phyloP scores from a whole-genome alignment of 1,284 basidiomycete genomes.

The Earliella scabrosa region DNA sequence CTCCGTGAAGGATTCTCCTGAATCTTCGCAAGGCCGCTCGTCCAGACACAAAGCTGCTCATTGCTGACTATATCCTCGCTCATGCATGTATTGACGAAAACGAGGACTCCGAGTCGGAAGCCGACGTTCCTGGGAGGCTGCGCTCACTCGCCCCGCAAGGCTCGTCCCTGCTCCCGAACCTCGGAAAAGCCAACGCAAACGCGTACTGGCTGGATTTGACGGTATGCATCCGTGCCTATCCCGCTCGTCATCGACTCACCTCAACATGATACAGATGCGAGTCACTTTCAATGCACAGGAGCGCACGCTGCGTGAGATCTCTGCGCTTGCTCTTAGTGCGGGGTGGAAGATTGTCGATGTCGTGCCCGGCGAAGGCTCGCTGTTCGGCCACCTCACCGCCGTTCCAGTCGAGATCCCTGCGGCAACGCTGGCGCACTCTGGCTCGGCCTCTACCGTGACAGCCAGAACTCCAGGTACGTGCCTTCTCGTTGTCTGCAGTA shows the following conservation, averaged over 20 bases:
- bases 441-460: background rate
- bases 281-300: slow-evolving; percentile 72
- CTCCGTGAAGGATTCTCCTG: slow-evolving; percentile 35
- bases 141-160: slow-evolving; percentile 44
- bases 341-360: slow-evolving; percentile 72
- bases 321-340: slow-evolving; percentile 56
- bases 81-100: slow-evolving; percentile 63
- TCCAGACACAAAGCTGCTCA: slow-evolving; percentile 58
- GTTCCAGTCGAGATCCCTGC: slow-evolving; percentile 55
- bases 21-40: slow-evolving; percentile 39
- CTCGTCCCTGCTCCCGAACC: slow-evolving; percentile 64
- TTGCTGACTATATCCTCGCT: slow-evolving; percentile 72
- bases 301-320: slow-evolving; percentile 68
- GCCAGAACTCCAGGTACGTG: background rate
- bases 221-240: slow-evolving; percentile 40
- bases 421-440: slow-evolving; percentile 22
- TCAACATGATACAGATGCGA: slow-evolving; percentile 59
- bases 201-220: slow-evolving; percentile 77
- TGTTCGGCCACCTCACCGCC: slow-evolving; percentile 71
- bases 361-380: slow-evolving; percentile 58
- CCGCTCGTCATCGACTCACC: too few relatives aligned
- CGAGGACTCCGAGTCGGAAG: slow-evolving; percentile 15
- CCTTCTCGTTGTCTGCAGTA: too few relatives aligned
- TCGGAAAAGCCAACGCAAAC: slow-evolving; percentile 71
- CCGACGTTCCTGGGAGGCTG: slow-evolving; percentile 34